Percentiles rank a stretch among this genome's conserved stretches.
phyloP scores from a whole-genome alignment of 2,329 filamentous ascomycete genomes.

The Plectosphaerella sp. region DNA sequence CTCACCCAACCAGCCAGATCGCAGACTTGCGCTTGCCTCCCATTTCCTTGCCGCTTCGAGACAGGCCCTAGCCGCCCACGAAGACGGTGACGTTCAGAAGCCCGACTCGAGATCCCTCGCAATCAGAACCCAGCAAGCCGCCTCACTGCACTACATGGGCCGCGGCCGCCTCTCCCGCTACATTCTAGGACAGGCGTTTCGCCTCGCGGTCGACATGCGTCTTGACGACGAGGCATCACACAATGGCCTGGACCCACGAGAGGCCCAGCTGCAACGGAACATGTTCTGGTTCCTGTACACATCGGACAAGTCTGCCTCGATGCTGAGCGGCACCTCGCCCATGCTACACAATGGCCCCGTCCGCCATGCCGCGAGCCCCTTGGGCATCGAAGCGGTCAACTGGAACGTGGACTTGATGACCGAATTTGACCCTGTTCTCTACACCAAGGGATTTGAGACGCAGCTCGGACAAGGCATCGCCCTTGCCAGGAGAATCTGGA shows the following conservation, averaged over 20 bases:
- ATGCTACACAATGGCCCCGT: conserved; percentile 39
- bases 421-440: background rate
- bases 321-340: conserved; percentile 35
- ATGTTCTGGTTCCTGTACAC: conserved; percentile 35
- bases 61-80: conserved; percentile 29
- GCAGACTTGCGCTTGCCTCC: conserved; percentile 25
- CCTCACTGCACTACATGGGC: conserved; percentile 36
- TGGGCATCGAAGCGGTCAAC: background rate
- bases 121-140: conserved; percentile 40
- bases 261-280: conserved; percentile 30
- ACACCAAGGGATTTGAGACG: background rate
- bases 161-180: conserved; percentile 39
- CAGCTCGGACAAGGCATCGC: conserved; percentile 1
- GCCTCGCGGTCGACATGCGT: conserved; percentile 36
- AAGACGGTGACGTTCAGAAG: conserved; percentile 35
- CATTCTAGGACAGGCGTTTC: conserved; percentile 37
- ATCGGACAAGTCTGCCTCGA: conserved; percentile 33
- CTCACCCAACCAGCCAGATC: conserved; percentile 31
- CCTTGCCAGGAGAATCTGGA: conserved; percentile 3
- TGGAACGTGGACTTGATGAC: background rate
- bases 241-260: conserved; percentile 24
- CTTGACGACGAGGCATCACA: conserved; percentile 33
- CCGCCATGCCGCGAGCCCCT: conserved; percentile 31
- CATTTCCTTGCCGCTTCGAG: conserved; percentile 34
- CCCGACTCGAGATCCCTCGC: conserved; percentile 36